phyloP scores from a whole-genome alignment of 805 yeast genomes.

The Candida maris region DNA sequence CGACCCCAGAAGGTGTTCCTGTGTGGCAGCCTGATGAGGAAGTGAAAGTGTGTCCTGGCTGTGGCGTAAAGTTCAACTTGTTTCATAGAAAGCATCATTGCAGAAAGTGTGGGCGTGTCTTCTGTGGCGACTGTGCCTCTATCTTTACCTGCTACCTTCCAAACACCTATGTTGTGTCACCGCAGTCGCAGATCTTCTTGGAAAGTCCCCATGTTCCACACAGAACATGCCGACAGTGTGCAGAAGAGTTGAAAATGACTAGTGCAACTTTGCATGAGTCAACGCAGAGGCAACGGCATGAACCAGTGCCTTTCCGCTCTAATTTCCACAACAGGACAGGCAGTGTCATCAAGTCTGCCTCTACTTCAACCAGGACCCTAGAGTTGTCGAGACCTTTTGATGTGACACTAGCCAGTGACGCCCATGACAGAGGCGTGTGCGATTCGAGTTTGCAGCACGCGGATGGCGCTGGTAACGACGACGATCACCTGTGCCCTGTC shows the following conservation, averaged over 20 bases:
- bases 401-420: constrained; percentile 1
- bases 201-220: constrained; percentile 56
- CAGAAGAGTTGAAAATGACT: constrained; percentile 54
- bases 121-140: constrained; percentile 66
- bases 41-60: constrained; percentile 50
- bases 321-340: not conserved
- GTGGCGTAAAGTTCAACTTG: constrained; percentile 50
- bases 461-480: constrained; percentile 19
- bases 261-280: constrained; percentile 36
- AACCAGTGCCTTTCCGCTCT: not conserved
- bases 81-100: constrained; percentile 81
- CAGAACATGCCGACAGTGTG: constrained; percentile 74
- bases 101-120: constrained; percentile 73
- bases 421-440: not conserved
- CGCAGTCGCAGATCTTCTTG: constrained; percentile 44
- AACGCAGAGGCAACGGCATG: constrained; percentile 1
- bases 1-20: constrained; percentile 35
- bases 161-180: constrained; percentile 53
- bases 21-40: constrained; percentile 71
- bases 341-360: constrained; percentile 14
- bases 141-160: constrained; percentile 53
- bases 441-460: not conserved
- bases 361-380: constrained; percentile 15
- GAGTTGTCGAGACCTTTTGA: constrained; percentile 6
- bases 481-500: constrained; percentile 42